Percentiles rank a stretch among this genome's conserved stretches.
Conservation (phyloP, 306 rosid genomes). For the Psophocarpus tetragonolobus region DNA sequence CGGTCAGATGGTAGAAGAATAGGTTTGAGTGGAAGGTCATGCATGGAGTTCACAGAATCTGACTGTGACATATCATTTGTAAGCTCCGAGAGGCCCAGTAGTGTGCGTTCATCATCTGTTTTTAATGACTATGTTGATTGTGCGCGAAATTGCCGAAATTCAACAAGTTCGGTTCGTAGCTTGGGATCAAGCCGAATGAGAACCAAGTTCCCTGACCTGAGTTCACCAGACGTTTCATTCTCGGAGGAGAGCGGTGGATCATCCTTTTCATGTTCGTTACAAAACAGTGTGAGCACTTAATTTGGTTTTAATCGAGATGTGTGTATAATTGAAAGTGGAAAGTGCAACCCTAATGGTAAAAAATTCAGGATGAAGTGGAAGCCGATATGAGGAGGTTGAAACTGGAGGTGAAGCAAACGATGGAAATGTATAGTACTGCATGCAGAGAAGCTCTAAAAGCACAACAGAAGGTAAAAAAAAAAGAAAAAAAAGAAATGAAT, state of each 20-base stretch:
- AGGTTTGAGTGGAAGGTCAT: conserved; percentile 43
- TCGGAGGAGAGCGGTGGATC: conserved; percentile 56
- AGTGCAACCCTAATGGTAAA: conserved; percentile 19
- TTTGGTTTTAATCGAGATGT: too few relatives aligned
- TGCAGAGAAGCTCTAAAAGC: conserved; percentile 40
- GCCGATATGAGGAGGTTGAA: conserved; percentile 83
- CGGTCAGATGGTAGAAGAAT: conserved; percentile 53
- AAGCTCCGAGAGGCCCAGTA: conserved; percentile 81
- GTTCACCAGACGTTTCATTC: conserved; percentile 50
- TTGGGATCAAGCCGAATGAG: conserved; percentile 47
- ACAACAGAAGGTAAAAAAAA: conserved; percentile 55
- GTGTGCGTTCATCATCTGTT: conserved; percentile 61
- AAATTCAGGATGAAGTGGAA: conserved; percentile 75
- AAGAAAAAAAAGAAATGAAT: too few relatives aligned
- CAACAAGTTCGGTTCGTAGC: conserved; percentile 77
- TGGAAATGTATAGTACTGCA: conserved; percentile 61
- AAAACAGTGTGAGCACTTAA: conserved; percentile 56
- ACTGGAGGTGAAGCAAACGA: conserved; percentile 92
- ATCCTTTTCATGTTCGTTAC: conserved; percentile 68
- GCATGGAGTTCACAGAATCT: conserved; percentile 55
- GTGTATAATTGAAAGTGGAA: too few relatives aligned
- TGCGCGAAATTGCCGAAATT: conserved; percentile 50
- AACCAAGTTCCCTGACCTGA: conserved; percentile 43
- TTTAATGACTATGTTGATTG: conserved; percentile 55
- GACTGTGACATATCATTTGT: conserved; percentile 85